These are phyloP conservation scores for Penicillium janthinellum DNA, from an alignment of 2,329 filamentous ascomycete species.

Conservation along the genomic window DNA sequence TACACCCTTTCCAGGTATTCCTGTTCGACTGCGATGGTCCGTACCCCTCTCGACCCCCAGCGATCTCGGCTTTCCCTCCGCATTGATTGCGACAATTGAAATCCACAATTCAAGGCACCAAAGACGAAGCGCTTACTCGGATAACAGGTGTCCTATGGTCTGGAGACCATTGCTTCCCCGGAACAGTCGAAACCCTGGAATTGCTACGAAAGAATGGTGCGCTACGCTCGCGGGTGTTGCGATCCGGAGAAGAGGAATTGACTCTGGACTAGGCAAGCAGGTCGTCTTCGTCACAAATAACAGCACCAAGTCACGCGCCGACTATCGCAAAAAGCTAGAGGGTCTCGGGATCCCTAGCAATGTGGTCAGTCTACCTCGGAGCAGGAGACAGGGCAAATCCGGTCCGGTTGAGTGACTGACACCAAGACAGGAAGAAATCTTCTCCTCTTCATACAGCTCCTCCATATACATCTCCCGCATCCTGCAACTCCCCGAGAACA, in stretches of 20 bases:
- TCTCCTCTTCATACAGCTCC: slow-evolving; percentile 91
- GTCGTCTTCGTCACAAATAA: slow-evolving; percentile 98
- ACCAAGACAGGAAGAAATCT: slow-evolving; percentile 74
- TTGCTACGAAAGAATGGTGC: slow-evolving; percentile 79
- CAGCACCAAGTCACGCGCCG: slow-evolving; percentile 89
- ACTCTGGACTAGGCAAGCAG: slow-evolving; percentile 69
- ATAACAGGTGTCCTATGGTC: slow-evolving; percentile 90
- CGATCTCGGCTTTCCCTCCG: slow-evolving; percentile 6
- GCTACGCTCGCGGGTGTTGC: neutral
- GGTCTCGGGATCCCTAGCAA: slow-evolving; percentile 75
- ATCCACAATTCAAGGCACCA: slow-evolving; percentile 13
- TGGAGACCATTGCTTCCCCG: slow-evolving; percentile 84
- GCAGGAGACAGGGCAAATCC: neutral
- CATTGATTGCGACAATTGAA: slow-evolving; percentile 3
- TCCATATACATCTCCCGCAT: slow-evolving; percentile 96
- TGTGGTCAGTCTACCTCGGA: slow-evolving; percentile 49
- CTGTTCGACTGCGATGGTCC: slow-evolving; percentile 96
- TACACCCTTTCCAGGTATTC: slow-evolving; percentile 65
- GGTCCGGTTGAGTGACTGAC: neutral
- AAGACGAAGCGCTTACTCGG: slow-evolving; percentile 37
- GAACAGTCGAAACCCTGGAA: slow-evolving; percentile 80
- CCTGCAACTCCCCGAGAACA: slow-evolving; percentile 72
- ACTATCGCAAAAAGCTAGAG: slow-evolving; percentile 91
- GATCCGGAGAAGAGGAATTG: slow-evolving; percentile 5
- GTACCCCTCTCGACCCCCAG: slow-evolving; percentile 21